Evolutionary conservation across 495 filamentous ascomycete species (phyloP), one percentile per base, ranked within the genome.

Genomic region (Parathielavia appendiculata): DNA sequence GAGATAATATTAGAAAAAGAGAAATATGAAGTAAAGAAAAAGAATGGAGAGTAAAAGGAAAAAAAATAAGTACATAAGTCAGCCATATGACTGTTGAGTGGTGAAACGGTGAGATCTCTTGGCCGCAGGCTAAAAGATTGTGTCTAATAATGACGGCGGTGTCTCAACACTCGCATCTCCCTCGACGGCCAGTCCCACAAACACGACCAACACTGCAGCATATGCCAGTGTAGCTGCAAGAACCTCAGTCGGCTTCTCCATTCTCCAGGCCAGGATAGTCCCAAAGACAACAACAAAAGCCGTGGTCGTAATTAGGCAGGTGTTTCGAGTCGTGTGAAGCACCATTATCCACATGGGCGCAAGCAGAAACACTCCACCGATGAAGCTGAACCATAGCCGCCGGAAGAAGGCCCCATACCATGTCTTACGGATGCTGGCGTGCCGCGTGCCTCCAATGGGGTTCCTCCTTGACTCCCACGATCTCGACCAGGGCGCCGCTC

Each of bases 331-430:
- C 13, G 35, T 55, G 14, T 40, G 56, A 38, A 63, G 13, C 38
- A 66, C 43, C 63, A 66, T 66, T 14, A 66, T 49, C 63, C 63
- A 66, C 63, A 66, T 66, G 19, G 63, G 63, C 35, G 22, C 52
- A 1, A 63, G 54, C 4, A 66, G 56, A 26, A 66, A 63, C 19
- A 20, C 34, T 4, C 41, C 63, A 7, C 50, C 60, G 4, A 57
- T n/a, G n/a, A n/a, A n/a, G 13, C 19, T 47, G 2, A 8, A 60
- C 60, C 19, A 63, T 40, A n/a, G 1, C 30, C 10, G 30, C 23
- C 46, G 46, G 46, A 10, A 49, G 46, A 23, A 17, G 46, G 7
- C 20, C 46, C 13, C 32, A 20, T n/a, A 17, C 23, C 14, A n/a
- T n/a, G 46, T n/a, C 46, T 49, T 34, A 6, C 17, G 7, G 1